Base-by-base conservation (phyloP, 139 green algal genomes). In the Auxenochlorella pyrenoidosa region DNA sequence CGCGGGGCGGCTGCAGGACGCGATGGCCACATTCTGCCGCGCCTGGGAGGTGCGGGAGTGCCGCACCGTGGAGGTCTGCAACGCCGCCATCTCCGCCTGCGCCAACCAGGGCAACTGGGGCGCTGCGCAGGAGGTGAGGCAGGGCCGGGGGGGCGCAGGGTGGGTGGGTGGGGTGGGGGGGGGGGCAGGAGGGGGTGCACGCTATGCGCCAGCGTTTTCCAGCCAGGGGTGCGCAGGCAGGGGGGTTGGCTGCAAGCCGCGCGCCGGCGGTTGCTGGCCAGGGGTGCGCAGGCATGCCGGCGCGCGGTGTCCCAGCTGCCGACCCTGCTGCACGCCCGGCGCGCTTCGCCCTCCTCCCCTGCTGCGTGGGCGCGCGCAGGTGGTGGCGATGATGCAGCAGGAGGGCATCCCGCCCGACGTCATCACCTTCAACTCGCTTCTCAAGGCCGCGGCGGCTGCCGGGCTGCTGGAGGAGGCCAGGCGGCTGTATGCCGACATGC, bases 361-460 rank as follows among this genome's bases (percentile, higher is more conserved):
- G 8, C 38, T 32, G 24, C 36, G 13, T 18, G 58, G 54, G 15
- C 15, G 5, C 21, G 19, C n/a, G 0, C 82, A 86, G 82, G 66
- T 86, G 22, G 43, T 86, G 15, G 65, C 32, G 1, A 51, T 90
- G 30, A 84, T 95, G 80, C 26, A 34, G 44, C 16, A 58, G 63
- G 43, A 40, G 24, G 88, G 85, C 38, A 51, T 95, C 19, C 5
- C 28, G 16, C 86, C 87, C 0, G 93, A 95, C 82, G 30, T 81
- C 32, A 85, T 95, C 24, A 94, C 92, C 34, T 92, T 88, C 75
- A 94, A 93, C 81, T 73, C 79, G 13, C 80, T 95, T 30, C 92
- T 95, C 54, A 92, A 92, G 82, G 79, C 60, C 22, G 54, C 85
- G 40, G 90, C 85, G 0, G 58, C n/a, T 1, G 54, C 60, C 41